These are phyloP conservation scores for Aureobasidium sp. DNA, from an alignment of 2,329 filamentous ascomycete species.

Conservation along the genomic window DNA sequence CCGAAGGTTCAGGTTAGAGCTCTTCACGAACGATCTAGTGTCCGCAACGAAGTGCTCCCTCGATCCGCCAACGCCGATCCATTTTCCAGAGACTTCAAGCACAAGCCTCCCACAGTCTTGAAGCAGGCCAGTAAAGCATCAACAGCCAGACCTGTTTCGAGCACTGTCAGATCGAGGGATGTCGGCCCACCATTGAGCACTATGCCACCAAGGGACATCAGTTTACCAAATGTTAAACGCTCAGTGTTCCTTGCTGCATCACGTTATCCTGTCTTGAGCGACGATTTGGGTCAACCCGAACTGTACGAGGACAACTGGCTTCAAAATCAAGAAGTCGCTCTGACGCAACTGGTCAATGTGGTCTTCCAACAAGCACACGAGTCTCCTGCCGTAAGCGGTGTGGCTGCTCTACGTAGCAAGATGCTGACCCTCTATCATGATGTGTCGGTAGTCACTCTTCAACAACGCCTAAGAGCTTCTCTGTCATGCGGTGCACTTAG, in stretches of 20 bases:
- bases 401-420: conserved; percentile 35
- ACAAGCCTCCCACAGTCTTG: background rate
- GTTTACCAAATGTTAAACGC: conserved; percentile 21
- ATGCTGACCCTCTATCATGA: conserved; percentile 51
- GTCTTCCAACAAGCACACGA: conserved; percentile 42
- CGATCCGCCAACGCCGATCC: background rate
- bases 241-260: conserved; percentile 19
- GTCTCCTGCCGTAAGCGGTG: conserved; percentile 19
- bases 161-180: conserved; percentile 1
- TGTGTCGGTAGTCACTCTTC: conserved; percentile 42
- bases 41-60: background rate
- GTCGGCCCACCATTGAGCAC: background rate
- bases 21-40: background rate
- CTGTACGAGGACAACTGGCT: conserved; percentile 60
- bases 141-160: background rate
- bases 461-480: conserved; percentile 53
- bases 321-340: conserved; percentile 52
- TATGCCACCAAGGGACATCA: conserved; percentile 12
- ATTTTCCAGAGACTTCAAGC: conserved; percentile 3
- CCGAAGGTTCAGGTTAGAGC: conserved; percentile 6
- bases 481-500: conserved; percentile 51
- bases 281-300: conserved; percentile 49
- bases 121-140: background rate
- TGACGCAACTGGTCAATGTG: conserved; percentile 54
- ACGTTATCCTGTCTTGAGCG: conserved; percentile 46